phyloP scores from a whole-genome alignment of 805 yeast genomes.

The Candida silvatica region DNA sequence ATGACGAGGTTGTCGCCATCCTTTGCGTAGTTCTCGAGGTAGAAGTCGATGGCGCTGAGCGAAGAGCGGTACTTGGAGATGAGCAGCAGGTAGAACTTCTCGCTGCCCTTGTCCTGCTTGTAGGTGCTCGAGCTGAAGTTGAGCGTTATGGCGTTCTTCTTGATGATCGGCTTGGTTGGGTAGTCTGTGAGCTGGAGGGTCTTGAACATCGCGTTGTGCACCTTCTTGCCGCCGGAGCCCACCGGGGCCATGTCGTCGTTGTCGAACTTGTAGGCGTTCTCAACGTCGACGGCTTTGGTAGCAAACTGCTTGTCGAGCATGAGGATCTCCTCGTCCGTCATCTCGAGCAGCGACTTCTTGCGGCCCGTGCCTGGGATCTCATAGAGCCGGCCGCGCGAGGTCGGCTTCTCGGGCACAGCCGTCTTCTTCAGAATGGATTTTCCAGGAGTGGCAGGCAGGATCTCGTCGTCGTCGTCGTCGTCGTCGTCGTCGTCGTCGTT shows the following conservation, averaged over 20 bases:
- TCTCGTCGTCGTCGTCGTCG: neutral
- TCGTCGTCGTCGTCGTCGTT: neutral
- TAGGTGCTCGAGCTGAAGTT: conserved; percentile 36
- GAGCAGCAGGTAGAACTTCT: conserved; percentile 34
- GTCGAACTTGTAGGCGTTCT: conserved; percentile 13
- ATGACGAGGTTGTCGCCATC: conserved; percentile 62
- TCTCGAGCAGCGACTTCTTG: conserved; percentile 38
- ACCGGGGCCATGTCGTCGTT: conserved; percentile 1
- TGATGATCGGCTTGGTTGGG: conserved; percentile 26
- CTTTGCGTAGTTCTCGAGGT: conserved; percentile 38
- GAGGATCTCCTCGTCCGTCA: conserved; percentile 46
- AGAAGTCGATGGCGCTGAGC: conserved; percentile 69
- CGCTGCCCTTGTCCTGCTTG: conserved; percentile 10
- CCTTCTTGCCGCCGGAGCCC: conserved; percentile 7
- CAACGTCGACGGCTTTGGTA: conserved; percentile 30
- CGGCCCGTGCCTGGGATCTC: conserved; percentile 12
- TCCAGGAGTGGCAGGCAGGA: neutral
- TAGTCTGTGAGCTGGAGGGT: conserved; percentile 20
- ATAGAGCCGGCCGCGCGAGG: neutral
- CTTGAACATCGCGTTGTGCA: conserved; percentile 6
- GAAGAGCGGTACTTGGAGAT: conserved; percentile 61
- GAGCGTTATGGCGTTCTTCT: conserved; percentile 26
- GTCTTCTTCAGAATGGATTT: conserved; percentile 3
- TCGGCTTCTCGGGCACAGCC: neutral
- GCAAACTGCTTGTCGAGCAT: conserved; percentile 46